These are phyloP conservation scores for Alternaria gansuensis DNA, from an alignment of 2,329 filamentous ascomycete species.

Conservation along the genomic window DNA sequence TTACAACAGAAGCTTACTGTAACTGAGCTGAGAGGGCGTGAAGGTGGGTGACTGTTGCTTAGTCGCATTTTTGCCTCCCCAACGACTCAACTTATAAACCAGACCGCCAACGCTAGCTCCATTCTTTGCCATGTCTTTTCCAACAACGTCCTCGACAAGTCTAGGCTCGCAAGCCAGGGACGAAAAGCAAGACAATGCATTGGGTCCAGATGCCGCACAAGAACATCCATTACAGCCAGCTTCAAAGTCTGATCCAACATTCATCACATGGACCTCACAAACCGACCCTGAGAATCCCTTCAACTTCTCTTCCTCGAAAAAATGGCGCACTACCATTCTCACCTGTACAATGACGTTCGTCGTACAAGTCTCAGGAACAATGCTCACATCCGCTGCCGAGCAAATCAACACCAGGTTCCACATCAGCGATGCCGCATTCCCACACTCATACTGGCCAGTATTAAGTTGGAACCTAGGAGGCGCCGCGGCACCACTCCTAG, in stretches of 20 bases:
- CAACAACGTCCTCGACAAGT: conserved; percentile 4
- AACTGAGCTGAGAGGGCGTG: not conserved
- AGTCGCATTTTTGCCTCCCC: not conserved
- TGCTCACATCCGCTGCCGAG: conserved; percentile 45
- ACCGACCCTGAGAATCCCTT: conserved; percentile 48
- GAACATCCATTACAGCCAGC: not conserved
- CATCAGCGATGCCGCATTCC: conserved; percentile 51
- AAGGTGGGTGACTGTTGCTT: conserved; percentile 5
- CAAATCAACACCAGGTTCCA: conserved; percentile 54
- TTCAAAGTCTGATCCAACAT: conserved; percentile 11
- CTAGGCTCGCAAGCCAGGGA: not conserved
- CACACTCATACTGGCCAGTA: conserved; percentile 54
- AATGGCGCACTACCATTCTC: conserved; percentile 56
- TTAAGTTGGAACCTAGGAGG: conserved; percentile 56
- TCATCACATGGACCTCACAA: conserved; percentile 34
- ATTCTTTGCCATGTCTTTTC: conserved; percentile 1
- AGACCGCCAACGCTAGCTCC: conserved; percentile 2
- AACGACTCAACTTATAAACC: conserved; percentile 1
- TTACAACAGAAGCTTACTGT: not conserved
- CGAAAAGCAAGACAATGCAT: not conserved
- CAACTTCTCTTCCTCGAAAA: conserved; percentile 55
- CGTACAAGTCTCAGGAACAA: conserved; percentile 46
- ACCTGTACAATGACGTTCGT: conserved; percentile 55
- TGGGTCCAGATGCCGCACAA: not conserved
- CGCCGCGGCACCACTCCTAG: conserved; percentile 53